Percentiles rank a stretch among this genome's conserved stretches.
These are phyloP conservation scores for Rickenella mellea DNA, from an alignment of 768 basidiomycete genomes.

Conservation along the genomic window DNA sequence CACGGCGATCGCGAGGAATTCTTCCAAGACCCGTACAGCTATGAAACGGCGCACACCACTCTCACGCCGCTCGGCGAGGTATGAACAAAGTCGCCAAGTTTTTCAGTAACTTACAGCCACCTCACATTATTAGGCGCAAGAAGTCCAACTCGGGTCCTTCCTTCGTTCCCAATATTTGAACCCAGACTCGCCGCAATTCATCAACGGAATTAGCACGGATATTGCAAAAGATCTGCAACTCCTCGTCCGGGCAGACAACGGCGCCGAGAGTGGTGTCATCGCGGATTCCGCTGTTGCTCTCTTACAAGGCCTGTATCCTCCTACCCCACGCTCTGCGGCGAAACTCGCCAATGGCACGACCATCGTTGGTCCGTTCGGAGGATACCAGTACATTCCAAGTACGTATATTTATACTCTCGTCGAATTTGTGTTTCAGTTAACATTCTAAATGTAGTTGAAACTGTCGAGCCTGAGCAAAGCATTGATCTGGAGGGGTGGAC, in stretches of 20 bases:
- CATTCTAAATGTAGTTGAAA: constrained; percentile 45
- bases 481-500: constrained; percentile 80
- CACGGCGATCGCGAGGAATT: constrained; percentile 67
- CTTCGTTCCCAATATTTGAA: constrained; percentile 63
- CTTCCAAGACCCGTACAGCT: constrained; percentile 64
- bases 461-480: constrained; percentile 78
- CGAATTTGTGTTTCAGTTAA: neutral
- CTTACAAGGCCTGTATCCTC: constrained; percentile 81
- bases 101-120: constrained; percentile 5
- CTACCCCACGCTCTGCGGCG: constrained; percentile 63
- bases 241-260: constrained; percentile 72
- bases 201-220: constrained; percentile 53
- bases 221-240: constrained; percentile 68
- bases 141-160: constrained; percentile 50
- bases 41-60: constrained; percentile 51
- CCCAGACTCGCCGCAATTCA: constrained; percentile 57
- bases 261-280: constrained; percentile 77
- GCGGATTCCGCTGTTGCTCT: constrained; percentile 81
- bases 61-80: constrained; percentile 74
- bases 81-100: constrained; percentile 12
- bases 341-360: constrained; percentile 70
- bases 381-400: constrained; percentile 86
- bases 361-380: constrained; percentile 63
- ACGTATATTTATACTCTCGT: constrained; percentile 9
- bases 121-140: constrained; percentile 42